A percentile compares a stretch with the other conserved stretches of the same genome.
Evolutionary conservation across 306 rosid genomes (phyloP).

Genomic region (Cicer bijugum): DNA sequence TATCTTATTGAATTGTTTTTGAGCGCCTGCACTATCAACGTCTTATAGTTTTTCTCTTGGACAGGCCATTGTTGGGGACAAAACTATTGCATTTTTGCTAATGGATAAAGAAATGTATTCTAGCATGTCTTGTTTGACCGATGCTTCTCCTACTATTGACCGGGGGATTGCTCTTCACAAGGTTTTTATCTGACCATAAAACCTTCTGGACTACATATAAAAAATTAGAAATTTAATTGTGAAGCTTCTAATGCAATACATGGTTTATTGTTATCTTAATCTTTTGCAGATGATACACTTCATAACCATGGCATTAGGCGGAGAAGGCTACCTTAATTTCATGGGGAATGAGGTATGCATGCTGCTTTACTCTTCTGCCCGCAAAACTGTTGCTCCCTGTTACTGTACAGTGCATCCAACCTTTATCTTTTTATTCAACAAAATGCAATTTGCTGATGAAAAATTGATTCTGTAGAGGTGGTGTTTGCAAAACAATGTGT

Average conservation of each 20-base stretch:
- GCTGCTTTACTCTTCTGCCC: conserved; percentile 38
- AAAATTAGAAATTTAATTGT: conserved; percentile 18
- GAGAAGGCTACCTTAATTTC: conserved; percentile 96
- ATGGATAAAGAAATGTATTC: conserved; percentile 95
- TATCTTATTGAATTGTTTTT: conserved; percentile 25
- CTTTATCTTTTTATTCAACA: conserved; percentile 23
- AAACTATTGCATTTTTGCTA: conserved; percentile 77
- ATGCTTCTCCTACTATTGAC: conserved; percentile 74
- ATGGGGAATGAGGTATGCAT: conserved; percentile 95
- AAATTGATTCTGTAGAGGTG: not conserved
- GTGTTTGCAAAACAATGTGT: not conserved
- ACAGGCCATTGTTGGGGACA: conserved; percentile 97
- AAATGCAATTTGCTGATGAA: conserved; percentile 23
- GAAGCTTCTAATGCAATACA: conserved; percentile 28
- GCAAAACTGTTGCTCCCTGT: conserved; percentile 35
- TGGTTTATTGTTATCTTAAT: conserved; percentile 16
- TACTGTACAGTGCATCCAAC: conserved; percentile 9
- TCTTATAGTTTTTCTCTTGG: conserved; percentile 37
- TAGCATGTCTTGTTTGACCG: conserved; percentile 86
- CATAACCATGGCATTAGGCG: conserved; percentile 93
- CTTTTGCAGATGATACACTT: conserved; percentile 89
- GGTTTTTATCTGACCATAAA: conserved; percentile 54
- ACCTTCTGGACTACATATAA: conserved; percentile 21
- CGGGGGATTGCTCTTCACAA: conserved; percentile 96
- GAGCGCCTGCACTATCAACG: conserved; percentile 16